A percentile compares a stretch with the other conserved stretches of the same genome.
phyloP scores from a whole-genome alignment of 768 basidiomycete genomes.

The Boletellus ananas region DNA sequence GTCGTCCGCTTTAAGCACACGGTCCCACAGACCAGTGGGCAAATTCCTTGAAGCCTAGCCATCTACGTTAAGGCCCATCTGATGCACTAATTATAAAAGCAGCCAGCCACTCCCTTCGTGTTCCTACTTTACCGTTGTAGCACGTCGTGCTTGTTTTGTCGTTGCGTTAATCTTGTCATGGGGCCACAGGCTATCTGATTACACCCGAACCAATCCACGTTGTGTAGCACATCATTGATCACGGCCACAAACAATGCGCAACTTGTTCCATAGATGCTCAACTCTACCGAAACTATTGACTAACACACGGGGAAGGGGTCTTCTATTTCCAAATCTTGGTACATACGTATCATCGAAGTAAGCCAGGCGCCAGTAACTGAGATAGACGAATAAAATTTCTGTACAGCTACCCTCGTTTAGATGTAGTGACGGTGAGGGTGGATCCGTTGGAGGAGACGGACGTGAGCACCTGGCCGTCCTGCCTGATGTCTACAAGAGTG shows the following conservation, averaged over 20 bases:
- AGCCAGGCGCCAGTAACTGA: neutral
- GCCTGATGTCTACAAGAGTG: slow-evolving; percentile 9
- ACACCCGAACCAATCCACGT: neutral
- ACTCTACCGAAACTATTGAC: too few relatives aligned
- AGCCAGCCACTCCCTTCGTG: neutral
- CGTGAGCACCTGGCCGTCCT: slow-evolving; percentile 9
- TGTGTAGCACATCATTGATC: neutral
- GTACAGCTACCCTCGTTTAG: neutral
- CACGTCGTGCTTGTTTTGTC: slow-evolving; percentile 2
- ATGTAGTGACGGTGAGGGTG: slow-evolving; percentile 5
- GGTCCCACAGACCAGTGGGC: slow-evolving; percentile 10
- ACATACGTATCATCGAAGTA: too few relatives aligned
- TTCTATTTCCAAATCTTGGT: too few relatives aligned
- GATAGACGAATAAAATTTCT: neutral
- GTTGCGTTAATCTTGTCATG: neutral
- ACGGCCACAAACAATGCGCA: too few relatives aligned
- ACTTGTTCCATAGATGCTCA: too few relatives aligned
- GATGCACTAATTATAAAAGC: slow-evolving; percentile 9
- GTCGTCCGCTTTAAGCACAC: slow-evolving; percentile 74
- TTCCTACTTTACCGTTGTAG: slow-evolving; percentile 6
- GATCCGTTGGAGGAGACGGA: slow-evolving; percentile 3
- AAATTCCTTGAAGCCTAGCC: neutral
- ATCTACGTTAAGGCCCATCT: neutral
- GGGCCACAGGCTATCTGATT: neutral
- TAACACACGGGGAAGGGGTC: too few relatives aligned